These are phyloP conservation scores for Malus hybrid DNA, from an alignment of 331 rosid genomes.

Conservation along the genomic window DNA sequence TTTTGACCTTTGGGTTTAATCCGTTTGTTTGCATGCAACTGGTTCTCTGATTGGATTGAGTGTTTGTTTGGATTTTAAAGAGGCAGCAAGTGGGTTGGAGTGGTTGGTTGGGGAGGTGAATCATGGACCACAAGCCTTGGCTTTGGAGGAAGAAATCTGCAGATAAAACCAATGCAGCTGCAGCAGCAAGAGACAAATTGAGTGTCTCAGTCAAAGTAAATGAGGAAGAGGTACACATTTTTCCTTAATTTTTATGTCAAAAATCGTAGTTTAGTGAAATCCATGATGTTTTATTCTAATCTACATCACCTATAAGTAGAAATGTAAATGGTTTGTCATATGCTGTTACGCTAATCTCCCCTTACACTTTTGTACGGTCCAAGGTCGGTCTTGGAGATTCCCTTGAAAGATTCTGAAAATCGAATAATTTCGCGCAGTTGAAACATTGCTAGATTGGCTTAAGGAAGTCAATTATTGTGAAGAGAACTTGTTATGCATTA, in stretches of 20 bases:
- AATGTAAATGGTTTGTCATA: not conserved
- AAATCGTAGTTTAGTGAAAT: not conserved
- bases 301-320: not conserved
- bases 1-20: not conserved
- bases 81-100: not conserved
- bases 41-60: not conserved
- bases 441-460: not conserved
- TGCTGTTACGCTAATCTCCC: not conserved
- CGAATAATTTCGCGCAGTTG: not conserved
- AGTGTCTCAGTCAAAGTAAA: constrained; percentile 33
- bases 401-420: not conserved
- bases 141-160: constrained; percentile 67
- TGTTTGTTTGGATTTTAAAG: not conserved
- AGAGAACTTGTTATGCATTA: not conserved
- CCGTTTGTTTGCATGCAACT: not conserved
- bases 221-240: constrained; percentile 50
- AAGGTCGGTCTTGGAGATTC: not conserved
- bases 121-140: constrained; percentile 73
- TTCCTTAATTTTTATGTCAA: not conserved
- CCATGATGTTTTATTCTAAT: not conserved
- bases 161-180: constrained; percentile 32
- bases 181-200: constrained; percentile 34
- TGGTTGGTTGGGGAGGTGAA: constrained; percentile 1
- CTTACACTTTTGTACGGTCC: not conserved
- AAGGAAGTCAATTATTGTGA: not conserved